Conservation (phyloP, 2,329 filamentous ascomycete species). For the Calonectria multiphialidica region DNA sequence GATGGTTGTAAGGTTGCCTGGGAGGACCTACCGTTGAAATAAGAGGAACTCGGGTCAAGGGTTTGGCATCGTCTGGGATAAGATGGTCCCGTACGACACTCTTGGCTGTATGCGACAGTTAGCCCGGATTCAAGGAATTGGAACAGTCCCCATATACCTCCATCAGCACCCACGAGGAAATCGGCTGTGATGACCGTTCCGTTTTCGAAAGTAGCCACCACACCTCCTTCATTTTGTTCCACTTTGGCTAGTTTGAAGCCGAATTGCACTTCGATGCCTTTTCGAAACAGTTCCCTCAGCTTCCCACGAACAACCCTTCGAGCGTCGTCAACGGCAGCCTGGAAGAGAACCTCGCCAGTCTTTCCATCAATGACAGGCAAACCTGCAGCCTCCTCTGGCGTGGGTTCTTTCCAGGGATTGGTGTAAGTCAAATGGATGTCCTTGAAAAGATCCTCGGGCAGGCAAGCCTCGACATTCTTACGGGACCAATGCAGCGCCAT, state of each 20-base stretch:
- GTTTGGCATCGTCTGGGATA: background rate
- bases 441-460: background rate
- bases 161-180: background rate
- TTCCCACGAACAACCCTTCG: background rate
- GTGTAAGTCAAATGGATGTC: background rate
- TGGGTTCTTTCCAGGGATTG: constrained; percentile 1
- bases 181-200: background rate
- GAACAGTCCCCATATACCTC: background rate
- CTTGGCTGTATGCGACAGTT: background rate
- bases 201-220: background rate
- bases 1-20: no score
- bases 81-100: background rate
- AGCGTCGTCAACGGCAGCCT: background rate
- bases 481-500: background rate
- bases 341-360: background rate
- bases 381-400: background rate
- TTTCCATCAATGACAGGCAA: background rate
- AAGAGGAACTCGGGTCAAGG: background rate
- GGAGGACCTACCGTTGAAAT: background rate
- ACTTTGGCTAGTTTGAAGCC: background rate
- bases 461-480: background rate
- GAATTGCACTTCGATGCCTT: background rate
- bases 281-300: background rate
- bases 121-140: background rate
- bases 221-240: background rate